Percentiles rank a stretch among this genome's conserved stretches.
Conservation (phyloP, 495 filamentous ascomycete species). For the Trichoderma reesei region DNA sequence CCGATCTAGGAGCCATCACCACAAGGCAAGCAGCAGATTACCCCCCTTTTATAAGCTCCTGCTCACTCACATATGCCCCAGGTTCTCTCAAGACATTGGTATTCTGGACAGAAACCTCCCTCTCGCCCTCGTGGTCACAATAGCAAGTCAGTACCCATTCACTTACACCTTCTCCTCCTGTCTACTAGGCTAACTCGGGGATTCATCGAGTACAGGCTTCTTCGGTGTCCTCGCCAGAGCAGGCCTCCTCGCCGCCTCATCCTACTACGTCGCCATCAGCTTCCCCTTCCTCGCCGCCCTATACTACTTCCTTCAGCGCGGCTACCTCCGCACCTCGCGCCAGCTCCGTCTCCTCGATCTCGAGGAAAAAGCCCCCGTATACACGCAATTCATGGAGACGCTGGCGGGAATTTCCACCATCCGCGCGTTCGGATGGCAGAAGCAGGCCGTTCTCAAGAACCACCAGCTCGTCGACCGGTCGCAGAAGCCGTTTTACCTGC, state of each 20-base stretch:
- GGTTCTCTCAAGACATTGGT: slow-evolving; percentile 33
- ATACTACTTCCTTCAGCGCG: slow-evolving; percentile 45
- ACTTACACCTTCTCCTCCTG: neutral
- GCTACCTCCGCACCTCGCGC: slow-evolving; percentile 50
- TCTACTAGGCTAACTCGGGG: neutral
- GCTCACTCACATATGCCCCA: neutral
- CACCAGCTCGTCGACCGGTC: slow-evolving; percentile 41
- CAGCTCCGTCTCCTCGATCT: slow-evolving; percentile 51
- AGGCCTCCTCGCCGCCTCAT: slow-evolving; percentile 12
- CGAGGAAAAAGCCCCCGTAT: slow-evolving; percentile 45
- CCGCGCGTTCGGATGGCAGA: slow-evolving; percentile 49
- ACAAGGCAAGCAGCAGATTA: slow-evolving; percentile 12
- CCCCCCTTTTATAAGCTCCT: neutral
- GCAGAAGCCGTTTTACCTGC: slow-evolving; percentile 49
- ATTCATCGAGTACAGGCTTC: neutral
- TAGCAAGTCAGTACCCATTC: neutral
- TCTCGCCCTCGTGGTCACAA: slow-evolving; percentile 9
- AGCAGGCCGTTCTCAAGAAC: slow-evolving; percentile 32
- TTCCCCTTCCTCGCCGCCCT: slow-evolving; percentile 20
- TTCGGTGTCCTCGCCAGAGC: slow-evolving; percentile 13
- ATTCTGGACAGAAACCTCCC: slow-evolving; percentile 25
- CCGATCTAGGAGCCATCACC: slow-evolving; percentile 30
- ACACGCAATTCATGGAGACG: slow-evolving; percentile 43
- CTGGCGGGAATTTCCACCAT: slow-evolving; percentile 39
- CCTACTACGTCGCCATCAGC: slow-evolving; percentile 15